A percentile compares a stretch with the other conserved stretches of the same genome.
phyloP scores from a whole-genome alignment of 192 early-diverging fungal species.

The Fimicolochytrium jonesii region DNA sequence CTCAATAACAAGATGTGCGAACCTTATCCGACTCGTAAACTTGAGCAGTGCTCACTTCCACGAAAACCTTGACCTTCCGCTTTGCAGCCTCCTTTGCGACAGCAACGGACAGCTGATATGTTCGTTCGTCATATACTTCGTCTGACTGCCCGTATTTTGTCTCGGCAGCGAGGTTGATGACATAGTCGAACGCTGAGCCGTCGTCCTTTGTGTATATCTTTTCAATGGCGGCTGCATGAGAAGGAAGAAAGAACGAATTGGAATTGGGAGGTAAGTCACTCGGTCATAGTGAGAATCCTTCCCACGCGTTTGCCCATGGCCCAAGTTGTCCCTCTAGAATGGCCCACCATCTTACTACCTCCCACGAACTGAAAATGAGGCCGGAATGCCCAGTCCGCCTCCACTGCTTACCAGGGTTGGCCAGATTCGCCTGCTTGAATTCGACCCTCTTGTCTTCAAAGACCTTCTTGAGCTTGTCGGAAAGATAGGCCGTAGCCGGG shows the following conservation, averaged over 20 bases:
- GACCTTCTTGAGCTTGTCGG: conserved; percentile 53
- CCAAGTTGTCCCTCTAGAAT: too few species aligned
- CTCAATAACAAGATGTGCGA: too few species aligned
- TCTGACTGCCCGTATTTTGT: conserved; percentile 86
- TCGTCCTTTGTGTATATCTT: conserved; percentile 68
- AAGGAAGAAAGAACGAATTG: conserved; percentile 6
- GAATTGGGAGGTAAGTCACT: neutral
- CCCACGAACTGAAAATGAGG: too few species aligned
- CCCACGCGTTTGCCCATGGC: too few species aligned
- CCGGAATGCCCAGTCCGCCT: too few species aligned
- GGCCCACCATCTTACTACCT: too few species aligned
- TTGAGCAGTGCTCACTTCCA: conserved; percentile 86
- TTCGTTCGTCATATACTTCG: conserved; percentile 81
- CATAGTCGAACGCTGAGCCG: conserved; percentile 76
- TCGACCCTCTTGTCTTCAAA: conserved; percentile 69
- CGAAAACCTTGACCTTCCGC: conserved; percentile 65
- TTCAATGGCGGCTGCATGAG: conserved; percentile 59
- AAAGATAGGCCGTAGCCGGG: conserved; percentile 74
- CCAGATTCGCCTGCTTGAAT: conserved; percentile 75
- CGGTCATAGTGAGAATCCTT: neutral
- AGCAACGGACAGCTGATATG: conserved; percentile 64
- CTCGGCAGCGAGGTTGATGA: conserved; percentile 93
- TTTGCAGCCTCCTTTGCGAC: conserved; percentile 82
- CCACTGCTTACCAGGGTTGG: conserved; percentile 63
- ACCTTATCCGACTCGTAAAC: conserved; percentile 82